Conservation (phyloP, 257 asterid species). For the Jasminum sambac region DNA sequence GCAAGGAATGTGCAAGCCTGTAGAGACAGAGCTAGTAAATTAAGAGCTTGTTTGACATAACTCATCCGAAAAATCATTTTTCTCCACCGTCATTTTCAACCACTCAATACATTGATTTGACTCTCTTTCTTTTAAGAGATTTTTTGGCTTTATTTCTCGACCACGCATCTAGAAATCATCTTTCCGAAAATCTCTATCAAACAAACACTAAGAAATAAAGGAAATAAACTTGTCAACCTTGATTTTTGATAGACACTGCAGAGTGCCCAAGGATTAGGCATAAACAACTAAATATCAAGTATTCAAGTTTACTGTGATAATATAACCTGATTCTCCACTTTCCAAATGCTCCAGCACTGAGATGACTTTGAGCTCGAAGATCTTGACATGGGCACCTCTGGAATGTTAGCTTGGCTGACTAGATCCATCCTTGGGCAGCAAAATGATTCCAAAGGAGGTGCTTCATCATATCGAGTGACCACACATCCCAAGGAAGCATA, state of each 20-base stretch:
- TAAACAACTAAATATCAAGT: slow-evolving; percentile 21
- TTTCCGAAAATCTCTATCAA: too few species aligned
- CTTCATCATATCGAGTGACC: slow-evolving; percentile 70
- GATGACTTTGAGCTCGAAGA: slow-evolving; percentile 76
- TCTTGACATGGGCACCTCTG: slow-evolving; percentile 83
- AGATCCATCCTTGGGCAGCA: slow-evolving; percentile 96
- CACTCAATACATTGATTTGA: too few species aligned
- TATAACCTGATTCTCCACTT: slow-evolving; percentile 93
- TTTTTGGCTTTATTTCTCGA: too few species aligned
- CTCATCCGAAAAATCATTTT: too few species aligned
- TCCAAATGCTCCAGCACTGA: slow-evolving; percentile 96
- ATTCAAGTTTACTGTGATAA: slow-evolving; percentile 4
- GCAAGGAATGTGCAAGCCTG: slow-evolving; percentile 99
- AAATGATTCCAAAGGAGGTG: slow-evolving; percentile 63
- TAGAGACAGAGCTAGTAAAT: slow-evolving; percentile 25
- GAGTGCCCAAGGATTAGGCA: slow-evolving; percentile 9
- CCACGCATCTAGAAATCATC: too few species aligned
- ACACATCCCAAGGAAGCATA: slow-evolving; percentile 92
- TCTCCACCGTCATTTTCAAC: too few species aligned
- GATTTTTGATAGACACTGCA: slow-evolving; percentile 8
- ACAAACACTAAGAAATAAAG: background rate
- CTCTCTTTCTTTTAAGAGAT: too few species aligned
- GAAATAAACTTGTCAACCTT: background rate
- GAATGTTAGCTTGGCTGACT: slow-evolving; percentile 79
- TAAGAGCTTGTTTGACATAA: background rate